Evolutionary conservation across 192 early-diverging fungal species (phyloP).

Genomic region (Tieghemiomyces parasiticus): DNA sequence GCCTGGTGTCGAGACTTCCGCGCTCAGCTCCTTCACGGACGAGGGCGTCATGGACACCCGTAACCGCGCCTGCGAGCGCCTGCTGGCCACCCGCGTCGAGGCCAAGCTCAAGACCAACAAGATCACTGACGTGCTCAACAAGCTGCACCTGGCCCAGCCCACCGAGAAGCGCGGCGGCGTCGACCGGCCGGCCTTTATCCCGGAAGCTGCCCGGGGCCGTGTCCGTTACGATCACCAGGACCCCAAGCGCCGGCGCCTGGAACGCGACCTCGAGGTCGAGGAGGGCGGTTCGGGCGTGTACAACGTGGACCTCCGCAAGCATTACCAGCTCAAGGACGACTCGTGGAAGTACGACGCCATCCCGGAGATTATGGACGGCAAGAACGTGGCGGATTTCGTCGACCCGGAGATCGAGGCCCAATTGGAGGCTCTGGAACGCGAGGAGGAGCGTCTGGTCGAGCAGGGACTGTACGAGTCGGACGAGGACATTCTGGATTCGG

Average conservation of each 20-base stretch:
- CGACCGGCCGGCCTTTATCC: constrained; percentile 69
- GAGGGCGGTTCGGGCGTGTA: constrained; percentile 93
- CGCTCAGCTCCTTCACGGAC: constrained; percentile 86
- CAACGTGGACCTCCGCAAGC: constrained; percentile 89
- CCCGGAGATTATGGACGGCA: constrained; percentile 97
- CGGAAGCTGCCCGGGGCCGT: constrained; percentile 48
- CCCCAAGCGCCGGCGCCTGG: constrained; percentile 67
- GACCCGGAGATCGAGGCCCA: constrained; percentile 96
- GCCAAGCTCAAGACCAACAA: constrained; percentile 81
- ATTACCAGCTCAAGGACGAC: constrained; percentile 63
- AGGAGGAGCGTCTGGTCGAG: constrained; percentile 88
- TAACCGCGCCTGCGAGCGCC: constrained; percentile 83
- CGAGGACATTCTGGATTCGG: constrained; percentile 54
- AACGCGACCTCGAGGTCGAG: constrained; percentile 80
- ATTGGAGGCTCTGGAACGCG: constrained; percentile 86
- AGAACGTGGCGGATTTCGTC: constrained; percentile 97
- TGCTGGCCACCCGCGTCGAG: constrained; percentile 85
- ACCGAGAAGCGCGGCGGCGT: constrained; percentile 60
- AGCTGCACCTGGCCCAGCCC: constrained; percentile 88
- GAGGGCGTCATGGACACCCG: constrained; percentile 95
- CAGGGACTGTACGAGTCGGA: constrained; percentile 87
- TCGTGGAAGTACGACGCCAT: constrained; percentile 97
- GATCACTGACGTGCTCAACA: constrained; percentile 85
- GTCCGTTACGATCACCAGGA: constrained; percentile 65
- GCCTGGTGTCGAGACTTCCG: constrained; percentile 52